Evolutionary conservation across 495 filamentous ascomycete species (phyloP).

Genomic region (Hapsidospora chrysogenum): DNA sequence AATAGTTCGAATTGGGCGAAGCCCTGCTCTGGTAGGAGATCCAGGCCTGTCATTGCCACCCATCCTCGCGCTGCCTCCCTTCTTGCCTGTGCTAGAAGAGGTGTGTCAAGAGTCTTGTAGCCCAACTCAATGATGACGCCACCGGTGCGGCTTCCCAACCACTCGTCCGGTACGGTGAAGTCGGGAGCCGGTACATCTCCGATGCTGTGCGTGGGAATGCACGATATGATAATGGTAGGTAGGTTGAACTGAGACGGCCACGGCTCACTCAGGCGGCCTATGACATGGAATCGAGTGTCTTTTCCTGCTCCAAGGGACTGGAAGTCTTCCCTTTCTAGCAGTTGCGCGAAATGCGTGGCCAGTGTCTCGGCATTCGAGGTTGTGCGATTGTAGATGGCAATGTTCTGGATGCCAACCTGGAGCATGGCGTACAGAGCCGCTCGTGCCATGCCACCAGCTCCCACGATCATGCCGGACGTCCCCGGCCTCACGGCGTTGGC

Average conservation of each 20-base stretch:
- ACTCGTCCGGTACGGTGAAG: slow-evolving; percentile 48
- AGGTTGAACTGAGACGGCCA: slow-evolving; percentile 43
- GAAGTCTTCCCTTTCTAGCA: slow-evolving; percentile 13
- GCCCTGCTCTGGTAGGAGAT: slow-evolving; percentile 58
- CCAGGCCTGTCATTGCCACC: slow-evolving; percentile 55
- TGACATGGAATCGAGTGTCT: slow-evolving; percentile 37
- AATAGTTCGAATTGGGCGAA: slow-evolving; percentile 67
- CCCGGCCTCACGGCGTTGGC: slow-evolving; percentile 51
- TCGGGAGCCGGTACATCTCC: slow-evolving; percentile 42
- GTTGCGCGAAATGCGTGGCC: slow-evolving; percentile 43
- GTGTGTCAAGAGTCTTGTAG: slow-evolving; percentile 50
- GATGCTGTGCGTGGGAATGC: slow-evolving; percentile 50
- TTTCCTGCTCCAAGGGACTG: too few species aligned
- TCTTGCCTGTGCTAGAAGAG: slow-evolving; percentile 45
- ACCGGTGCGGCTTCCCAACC: slow-evolving; percentile 53
- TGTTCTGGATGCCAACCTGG: slow-evolving; percentile 53
- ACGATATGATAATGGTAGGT: slow-evolving; percentile 53
- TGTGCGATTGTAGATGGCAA: slow-evolving; percentile 55
- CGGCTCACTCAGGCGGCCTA: slow-evolving; percentile 34
- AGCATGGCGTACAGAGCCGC: slow-evolving; percentile 63
- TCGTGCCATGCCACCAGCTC: slow-evolving; percentile 62
- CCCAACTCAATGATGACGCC: slow-evolving; percentile 58
- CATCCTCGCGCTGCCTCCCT: slow-evolving; percentile 44
- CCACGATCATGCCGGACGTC: slow-evolving; percentile 50
- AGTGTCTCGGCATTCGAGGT: slow-evolving; percentile 41